Base-by-base conservation (phyloP, 805 yeast species). In the Candida ficus region DNA sequence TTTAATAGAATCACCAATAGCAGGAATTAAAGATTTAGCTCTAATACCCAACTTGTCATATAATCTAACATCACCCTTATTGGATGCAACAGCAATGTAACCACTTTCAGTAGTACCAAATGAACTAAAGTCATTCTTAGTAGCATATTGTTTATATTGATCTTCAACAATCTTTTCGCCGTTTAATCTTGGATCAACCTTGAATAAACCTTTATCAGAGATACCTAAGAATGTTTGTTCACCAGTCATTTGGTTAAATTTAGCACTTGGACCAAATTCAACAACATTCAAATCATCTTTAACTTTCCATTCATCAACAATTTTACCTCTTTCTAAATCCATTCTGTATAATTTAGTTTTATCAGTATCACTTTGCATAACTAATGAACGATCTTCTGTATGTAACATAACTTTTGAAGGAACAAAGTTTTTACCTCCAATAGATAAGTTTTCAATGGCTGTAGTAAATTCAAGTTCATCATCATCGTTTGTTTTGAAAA, bases 231-330 rank as follows among this genome's bases (percentile, higher is more conserved):
- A 73, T 0, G 89, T 83, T 46, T 76, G 81, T 50, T 89, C 96
- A 5, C 66, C 72, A 0, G 89, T 76, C 56, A 81, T 62, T 56
- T 83, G 95, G 29, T 86, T 76, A 52, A 80, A 83, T 60, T 87
- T 88, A 37, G 71, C 61, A n/a, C 77, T 68, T 5, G 95, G 90
- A 3, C 82, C 83, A 57, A 78, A 80, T 23, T 73, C 68, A 14
- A 73, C 74, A 22, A 80, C 67, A 16, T 78, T 68, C 7, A 70
- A 47, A 20, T 62, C 63, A 16, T 59, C 67, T 38, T 73, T 72
- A 17, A 83, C 68, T 27, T 71, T 64, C 93, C 95, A 89, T 56
- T 86, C 93, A 57, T 89, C 96, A n/a, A 89, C 83, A 39, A 89
- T 72, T 54, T 80, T 68, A 12, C 96, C 96, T 42, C 78, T 71